Conservation (phyloP, 768 basidiomycete species). For the Rhodotorula kratochvilovae region DNA sequence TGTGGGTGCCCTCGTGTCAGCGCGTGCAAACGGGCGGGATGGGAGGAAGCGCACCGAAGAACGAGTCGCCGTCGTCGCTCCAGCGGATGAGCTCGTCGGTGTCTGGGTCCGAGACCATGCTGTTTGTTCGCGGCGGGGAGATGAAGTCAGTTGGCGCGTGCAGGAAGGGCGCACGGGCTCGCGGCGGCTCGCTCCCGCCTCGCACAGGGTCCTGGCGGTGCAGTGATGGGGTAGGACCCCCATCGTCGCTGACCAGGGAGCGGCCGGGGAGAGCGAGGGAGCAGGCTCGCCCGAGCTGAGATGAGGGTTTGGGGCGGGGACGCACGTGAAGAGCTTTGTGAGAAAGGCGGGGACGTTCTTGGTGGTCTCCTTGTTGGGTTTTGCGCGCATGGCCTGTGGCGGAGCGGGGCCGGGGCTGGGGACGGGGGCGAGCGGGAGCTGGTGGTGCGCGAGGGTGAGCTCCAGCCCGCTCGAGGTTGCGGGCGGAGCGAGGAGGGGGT, state of each 20-base stretch:
- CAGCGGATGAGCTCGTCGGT: conserved; percentile 83
- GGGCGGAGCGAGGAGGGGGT: neutral
- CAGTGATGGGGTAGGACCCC: no score
- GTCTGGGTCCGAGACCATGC: conserved; percentile 83
- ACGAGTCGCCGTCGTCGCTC: conserved; percentile 85
- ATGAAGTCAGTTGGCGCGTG: neutral
- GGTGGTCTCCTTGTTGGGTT: conserved; percentile 53
- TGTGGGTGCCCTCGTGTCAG: no score
- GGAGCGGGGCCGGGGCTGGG: neutral
- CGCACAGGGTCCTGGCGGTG: no score
- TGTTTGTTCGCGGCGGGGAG: no score
- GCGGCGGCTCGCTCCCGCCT: no score
- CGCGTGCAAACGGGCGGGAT: no score
- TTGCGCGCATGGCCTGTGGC: conserved; percentile 13
- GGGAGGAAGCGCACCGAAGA: conserved; percentile 63
- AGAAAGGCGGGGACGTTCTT: conserved; percentile 70
- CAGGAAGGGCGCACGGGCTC: no score
- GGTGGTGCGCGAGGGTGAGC: conserved; percentile 1
- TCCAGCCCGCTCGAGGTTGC: neutral
- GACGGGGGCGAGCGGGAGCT: neutral
- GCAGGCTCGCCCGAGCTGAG: neutral
- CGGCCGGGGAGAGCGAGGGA: neutral
- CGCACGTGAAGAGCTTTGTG: conserved; percentile 86
- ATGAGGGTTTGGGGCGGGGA: conserved; percentile 27
- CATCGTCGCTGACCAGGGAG: no score